Conservation (phyloP, 2,329 filamentous ascomycete species). For the Penicillium concentricum region DNA sequence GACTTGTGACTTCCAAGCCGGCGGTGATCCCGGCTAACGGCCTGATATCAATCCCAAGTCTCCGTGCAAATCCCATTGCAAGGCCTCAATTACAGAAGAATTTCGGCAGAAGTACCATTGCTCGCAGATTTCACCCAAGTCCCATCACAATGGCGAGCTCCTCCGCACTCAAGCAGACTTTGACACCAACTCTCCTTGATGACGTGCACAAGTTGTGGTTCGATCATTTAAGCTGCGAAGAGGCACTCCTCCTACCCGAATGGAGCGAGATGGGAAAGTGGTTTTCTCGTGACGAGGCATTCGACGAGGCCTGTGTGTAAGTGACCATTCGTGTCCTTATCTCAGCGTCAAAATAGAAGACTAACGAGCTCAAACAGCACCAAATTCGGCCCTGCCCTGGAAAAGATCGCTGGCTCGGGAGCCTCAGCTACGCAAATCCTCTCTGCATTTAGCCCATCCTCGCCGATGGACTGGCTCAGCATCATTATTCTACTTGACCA, state of each 20-base stretch:
- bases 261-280: slow-evolving; percentile 20
- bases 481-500: slow-evolving; percentile 62
- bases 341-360: background rate
- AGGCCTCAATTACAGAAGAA: background rate
- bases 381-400: slow-evolving; percentile 20
- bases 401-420: slow-evolving; percentile 14
- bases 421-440: slow-evolving; percentile 18
- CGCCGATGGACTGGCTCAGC: slow-evolving; percentile 39
- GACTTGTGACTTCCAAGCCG: background rate
- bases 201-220: slow-evolving; percentile 27
- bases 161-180: slow-evolving; percentile 11
- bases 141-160: slow-evolving; percentile 4
- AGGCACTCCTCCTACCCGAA: slow-evolving; percentile 18
- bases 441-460: slow-evolving; percentile 12
- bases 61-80: background rate
- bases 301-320: slow-evolving; percentile 23
- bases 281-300: slow-evolving; percentile 18
- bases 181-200: slow-evolving; percentile 20
- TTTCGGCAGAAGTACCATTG: background rate
- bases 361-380: slow-evolving; percentile 7
- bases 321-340: background rate
- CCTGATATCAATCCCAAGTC: background rate
- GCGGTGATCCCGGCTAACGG: background rate
- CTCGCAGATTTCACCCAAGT: slow-evolving; percentile 5
- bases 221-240: slow-evolving; percentile 16